Percentiles rank a stretch among this genome's conserved stretches.
These are phyloP conservation scores for Debaryomyces psychrophilus DNA, from an alignment of 1,139 yeast species.

Conservation along the genomic window DNA sequence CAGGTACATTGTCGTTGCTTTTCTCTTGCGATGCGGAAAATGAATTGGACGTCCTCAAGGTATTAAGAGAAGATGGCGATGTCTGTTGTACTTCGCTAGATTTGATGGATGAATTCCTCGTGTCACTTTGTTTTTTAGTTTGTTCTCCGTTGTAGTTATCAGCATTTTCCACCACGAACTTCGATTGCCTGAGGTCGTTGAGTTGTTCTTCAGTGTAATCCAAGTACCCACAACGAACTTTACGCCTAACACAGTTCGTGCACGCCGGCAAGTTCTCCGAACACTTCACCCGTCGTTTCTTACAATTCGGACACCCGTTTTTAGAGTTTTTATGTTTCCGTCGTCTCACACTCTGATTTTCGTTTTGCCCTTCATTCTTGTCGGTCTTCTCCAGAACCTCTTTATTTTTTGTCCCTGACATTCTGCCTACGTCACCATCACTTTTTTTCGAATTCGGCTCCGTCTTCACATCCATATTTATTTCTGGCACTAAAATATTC, in stretches of 20 bases:
- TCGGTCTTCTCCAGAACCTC: neutral
- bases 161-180: neutral
- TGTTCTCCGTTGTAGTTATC: neutral
- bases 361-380: conserved; percentile 1
- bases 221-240: conserved; percentile 45
- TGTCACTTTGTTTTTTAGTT: neutral
- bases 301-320: conserved; percentile 49
- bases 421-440: neutral
- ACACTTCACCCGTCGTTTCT: conserved; percentile 48
- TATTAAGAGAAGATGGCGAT: neutral
- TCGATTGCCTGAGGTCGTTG: conserved; percentile 30
- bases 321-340: conserved; percentile 38
- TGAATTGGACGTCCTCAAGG: neutral
- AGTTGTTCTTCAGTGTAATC: conserved; percentile 40
- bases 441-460: neutral
- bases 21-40: neutral
- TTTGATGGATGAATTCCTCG: neutral
- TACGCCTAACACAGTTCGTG: conserved; percentile 45
- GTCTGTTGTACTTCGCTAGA: neutral
- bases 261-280: conserved; percentile 48
- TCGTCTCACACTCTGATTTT: conserved; percentile 18
- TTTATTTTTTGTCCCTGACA: neutral
- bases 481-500: neutral
- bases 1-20: neutral
- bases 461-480: neutral